A percentile compares a stretch with the other conserved stretches of the same genome.
phyloP scores from a whole-genome alignment of 306 rosid genomes.

The Quercus berberidifolia region DNA sequence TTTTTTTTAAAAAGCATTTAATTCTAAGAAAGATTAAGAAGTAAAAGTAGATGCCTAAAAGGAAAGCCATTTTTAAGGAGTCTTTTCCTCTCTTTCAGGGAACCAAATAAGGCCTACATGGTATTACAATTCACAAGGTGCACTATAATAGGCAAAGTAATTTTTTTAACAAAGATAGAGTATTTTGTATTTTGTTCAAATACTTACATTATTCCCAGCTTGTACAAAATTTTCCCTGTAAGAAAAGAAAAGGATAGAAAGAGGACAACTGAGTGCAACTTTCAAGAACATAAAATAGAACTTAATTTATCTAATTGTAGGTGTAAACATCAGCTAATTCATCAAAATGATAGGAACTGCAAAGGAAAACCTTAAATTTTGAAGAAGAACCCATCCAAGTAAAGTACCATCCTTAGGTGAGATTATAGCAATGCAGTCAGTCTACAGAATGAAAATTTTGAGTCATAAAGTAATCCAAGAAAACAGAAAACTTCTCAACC shows the following conservation, averaged over 20 bases:
- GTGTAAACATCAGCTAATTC: neutral
- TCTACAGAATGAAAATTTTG: slow-evolving; percentile 38
- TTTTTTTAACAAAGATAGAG: neutral
- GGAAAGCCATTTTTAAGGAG: no score
- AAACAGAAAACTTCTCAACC: neutral
- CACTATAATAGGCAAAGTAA: neutral
- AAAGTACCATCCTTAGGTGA: slow-evolving; percentile 60
- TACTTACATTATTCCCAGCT: slow-evolving; percentile 59
- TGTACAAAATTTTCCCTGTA: slow-evolving; percentile 50
- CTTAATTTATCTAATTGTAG: neutral
- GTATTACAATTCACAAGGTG: neutral
- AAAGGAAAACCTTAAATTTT: slow-evolving; percentile 52
- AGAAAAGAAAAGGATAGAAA: neutral
- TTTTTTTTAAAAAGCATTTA: neutral
- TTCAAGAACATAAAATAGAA: neutral
- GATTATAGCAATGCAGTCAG: slow-evolving; percentile 87
- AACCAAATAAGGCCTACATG: neutral
- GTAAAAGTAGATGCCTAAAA: neutral
- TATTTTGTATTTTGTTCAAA: neutral
- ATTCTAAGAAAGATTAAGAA: neutral
- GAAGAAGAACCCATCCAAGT: slow-evolving; percentile 89
- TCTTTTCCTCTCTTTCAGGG: no score
- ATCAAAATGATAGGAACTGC: slow-evolving; percentile 1
- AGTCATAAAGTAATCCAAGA: slow-evolving; percentile 10
- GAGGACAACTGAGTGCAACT: slow-evolving; percentile 10